Percentiles rank a stretch among this genome's conserved stretches.
These are phyloP conservation scores for Quercus rubra DNA, from an alignment of 306 rosid genomes.

Conservation along the genomic window DNA sequence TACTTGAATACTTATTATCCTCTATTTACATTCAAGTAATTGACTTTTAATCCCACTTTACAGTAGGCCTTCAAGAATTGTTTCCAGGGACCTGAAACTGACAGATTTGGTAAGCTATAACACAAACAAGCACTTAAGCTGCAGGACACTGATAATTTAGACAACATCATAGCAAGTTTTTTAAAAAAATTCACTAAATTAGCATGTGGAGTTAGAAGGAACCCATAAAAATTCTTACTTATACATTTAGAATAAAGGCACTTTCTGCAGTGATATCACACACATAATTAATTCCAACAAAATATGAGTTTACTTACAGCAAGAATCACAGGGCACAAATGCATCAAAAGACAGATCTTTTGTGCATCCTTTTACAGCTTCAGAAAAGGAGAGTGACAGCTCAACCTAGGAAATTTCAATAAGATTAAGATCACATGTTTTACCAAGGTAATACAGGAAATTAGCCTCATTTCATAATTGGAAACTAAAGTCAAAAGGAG, in stretches of 20 bases:
- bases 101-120: neutral
- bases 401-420: constrained; percentile 52
- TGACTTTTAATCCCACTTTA: neutral
- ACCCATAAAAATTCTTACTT: neutral
- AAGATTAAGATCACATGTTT: constrained; percentile 15
- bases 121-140: neutral
- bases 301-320: constrained; percentile 58
- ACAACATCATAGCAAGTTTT: neutral
- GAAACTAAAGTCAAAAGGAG: constrained; percentile 12
- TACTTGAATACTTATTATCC: neutral
- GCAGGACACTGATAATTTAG: neutral
- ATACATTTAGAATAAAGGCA: neutral
- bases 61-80: neutral
- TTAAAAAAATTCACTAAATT: neutral
- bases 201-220: neutral
- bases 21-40: neutral
- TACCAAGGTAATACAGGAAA: constrained; percentile 20
- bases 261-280: neutral
- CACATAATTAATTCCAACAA: constrained; percentile 1
- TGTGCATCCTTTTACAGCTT: constrained; percentile 88
- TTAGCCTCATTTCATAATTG: constrained; percentile 8
- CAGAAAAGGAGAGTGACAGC: constrained; percentile 65
- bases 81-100: neutral
- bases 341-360: constrained; percentile 68
- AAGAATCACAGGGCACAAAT: constrained; percentile 71